Base-by-base conservation (phyloP, 176 grass and related monocot genomes). In the Carex myosuroides region DNA sequence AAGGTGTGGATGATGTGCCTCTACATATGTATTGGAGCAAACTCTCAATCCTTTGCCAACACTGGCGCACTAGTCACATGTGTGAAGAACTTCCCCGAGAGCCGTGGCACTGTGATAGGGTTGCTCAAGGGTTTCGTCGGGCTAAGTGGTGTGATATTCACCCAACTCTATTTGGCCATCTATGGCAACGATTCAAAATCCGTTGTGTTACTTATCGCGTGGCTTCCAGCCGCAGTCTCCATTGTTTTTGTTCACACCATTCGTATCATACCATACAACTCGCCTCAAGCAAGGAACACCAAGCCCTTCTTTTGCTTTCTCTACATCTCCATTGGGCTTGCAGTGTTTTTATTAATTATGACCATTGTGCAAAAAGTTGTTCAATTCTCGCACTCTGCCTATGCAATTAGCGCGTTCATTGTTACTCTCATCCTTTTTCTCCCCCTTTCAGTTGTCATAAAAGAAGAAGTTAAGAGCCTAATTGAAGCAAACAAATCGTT, bases 1-100 rank as follows among this genome's bases (percentile, higher is more conserved):
- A 84, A n/a, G 0, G 14, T 87, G 0, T 91, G 94, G 94, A 76
- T 88, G 10, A 74, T 97, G 63, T 93, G 87, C 78, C 78, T 90
- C 50, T 93, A 89, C 75, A 72, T 93, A 60, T 91, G 86, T 86
- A 57, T 87, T 17, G 94, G 94, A 29, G 87, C 94, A 44, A 97
- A 97, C 87, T 97, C 94, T 33, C 94, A 97, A 87, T 68, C 91
- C 5, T 97, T 97, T 60, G 84, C 94, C 76, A 97, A 97, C 86
- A 97, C 91, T 24, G 90, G 94, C 29, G 87, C 90, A 6, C 88
- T 97, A 46, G 90, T 94, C 69, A 94, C 92, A 77, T 90, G 85
- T 82, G 92, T 97, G 74, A 92, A 87, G 87, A 97, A 92, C 85
- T 97, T 97, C 69, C 92, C 94, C 0, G 89, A 92, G 83, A 84